phyloP scores from a whole-genome alignment of 768 basidiomycete species.

The Fibroporia radiculosa region DNA sequence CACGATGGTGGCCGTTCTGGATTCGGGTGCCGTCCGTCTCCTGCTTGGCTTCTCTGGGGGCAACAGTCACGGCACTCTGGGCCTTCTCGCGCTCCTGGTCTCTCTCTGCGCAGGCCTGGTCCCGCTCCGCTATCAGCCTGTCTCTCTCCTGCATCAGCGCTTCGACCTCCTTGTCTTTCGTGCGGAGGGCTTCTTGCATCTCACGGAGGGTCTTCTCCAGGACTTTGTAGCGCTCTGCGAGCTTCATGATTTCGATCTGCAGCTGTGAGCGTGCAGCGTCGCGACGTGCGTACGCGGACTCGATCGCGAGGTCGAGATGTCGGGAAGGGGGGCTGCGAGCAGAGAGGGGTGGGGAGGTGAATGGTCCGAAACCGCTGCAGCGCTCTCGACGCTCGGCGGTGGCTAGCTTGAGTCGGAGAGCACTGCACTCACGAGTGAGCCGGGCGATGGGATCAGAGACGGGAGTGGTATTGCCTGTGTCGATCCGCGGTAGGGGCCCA shows the following conservation, averaged over 20 bases:
- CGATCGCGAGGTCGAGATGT: constrained; percentile 1
- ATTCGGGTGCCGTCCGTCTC: constrained; percentile 5
- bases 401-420: constrained; percentile 36
- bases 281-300: constrained; percentile 7
- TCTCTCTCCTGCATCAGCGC: constrained; percentile 36
- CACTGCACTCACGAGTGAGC: constrained; percentile 34
- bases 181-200: constrained; percentile 49
- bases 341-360: constrained; percentile 11
- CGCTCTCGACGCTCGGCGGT: constrained; percentile 30
- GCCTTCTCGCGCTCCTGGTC: constrained; percentile 11
- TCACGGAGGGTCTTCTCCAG: constrained; percentile 61
- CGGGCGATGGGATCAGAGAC: constrained; percentile 33
- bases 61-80: constrained; percentile 1
- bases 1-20: constrained; percentile 2
- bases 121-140: constrained; percentile 19
- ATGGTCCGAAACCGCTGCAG: constrained; percentile 8
- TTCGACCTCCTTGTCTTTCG: constrained; percentile 55
- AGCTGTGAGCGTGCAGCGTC: constrained; percentile 9
- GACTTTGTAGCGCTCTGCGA: constrained; percentile 55
- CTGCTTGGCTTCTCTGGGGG: neutral
- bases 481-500: constrained; percentile 23
- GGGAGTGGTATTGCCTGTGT: constrained; percentile 24
- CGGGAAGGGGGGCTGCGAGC: constrained; percentile 15
- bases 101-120: constrained; percentile 17
- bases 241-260: constrained; percentile 30